These are phyloP conservation scores for Sanguinoderma infundibulare DNA, from an alignment of 1,284 basidiomycete species.

Conservation along the genomic window DNA sequence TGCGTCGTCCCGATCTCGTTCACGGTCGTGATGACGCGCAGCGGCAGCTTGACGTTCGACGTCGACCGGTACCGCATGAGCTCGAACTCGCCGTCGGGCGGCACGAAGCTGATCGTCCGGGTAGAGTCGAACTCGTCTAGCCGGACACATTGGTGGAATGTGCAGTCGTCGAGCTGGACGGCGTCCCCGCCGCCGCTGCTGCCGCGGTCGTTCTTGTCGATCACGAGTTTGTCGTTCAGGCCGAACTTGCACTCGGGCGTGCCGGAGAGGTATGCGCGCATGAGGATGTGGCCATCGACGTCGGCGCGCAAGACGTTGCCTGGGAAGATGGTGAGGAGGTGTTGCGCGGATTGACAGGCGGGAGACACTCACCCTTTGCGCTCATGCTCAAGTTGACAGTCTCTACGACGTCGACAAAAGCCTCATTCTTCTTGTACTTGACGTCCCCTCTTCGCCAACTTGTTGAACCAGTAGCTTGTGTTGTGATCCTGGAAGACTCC, in stretches of 20 bases:
- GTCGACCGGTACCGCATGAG: slow-evolving; percentile 99
- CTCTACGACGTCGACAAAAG: slow-evolving; percentile 98
- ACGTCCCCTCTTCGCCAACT: slow-evolving; percentile 95
- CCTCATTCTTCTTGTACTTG: slow-evolving; percentile 98
- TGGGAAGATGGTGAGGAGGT: slow-evolving; percentile 32
- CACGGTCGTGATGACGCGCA: slow-evolving; percentile 90
- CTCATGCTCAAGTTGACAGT: slow-evolving; percentile 97
- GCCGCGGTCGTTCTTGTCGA: slow-evolving; percentile 78
- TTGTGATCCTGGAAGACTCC: slow-evolving; percentile 95
- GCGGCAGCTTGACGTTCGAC: slow-evolving; percentile 92
- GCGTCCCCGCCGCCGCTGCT: slow-evolving; percentile 64
- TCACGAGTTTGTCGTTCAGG: slow-evolving; percentile 96
- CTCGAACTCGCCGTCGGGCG: slow-evolving; percentile 99
- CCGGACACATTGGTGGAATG: slow-evolving; percentile 98
- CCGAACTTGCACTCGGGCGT: slow-evolving; percentile 99
- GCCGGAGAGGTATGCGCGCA: slow-evolving; percentile 96
- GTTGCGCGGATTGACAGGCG: neutral
- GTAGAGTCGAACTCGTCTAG: slow-evolving; percentile 93
- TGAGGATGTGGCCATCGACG: slow-evolving; percentile 97
- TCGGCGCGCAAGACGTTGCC: slow-evolving; percentile 94
- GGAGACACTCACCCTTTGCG: slow-evolving; percentile 73
- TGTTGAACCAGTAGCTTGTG: slow-evolving; percentile 93
- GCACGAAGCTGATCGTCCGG: slow-evolving; percentile 94
- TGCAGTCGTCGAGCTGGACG: slow-evolving; percentile 96
- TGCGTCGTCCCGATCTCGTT: slow-evolving; percentile 91